Base-by-base conservation (phyloP, 306 rosid species). In the Fragaria iinumae region DNA sequence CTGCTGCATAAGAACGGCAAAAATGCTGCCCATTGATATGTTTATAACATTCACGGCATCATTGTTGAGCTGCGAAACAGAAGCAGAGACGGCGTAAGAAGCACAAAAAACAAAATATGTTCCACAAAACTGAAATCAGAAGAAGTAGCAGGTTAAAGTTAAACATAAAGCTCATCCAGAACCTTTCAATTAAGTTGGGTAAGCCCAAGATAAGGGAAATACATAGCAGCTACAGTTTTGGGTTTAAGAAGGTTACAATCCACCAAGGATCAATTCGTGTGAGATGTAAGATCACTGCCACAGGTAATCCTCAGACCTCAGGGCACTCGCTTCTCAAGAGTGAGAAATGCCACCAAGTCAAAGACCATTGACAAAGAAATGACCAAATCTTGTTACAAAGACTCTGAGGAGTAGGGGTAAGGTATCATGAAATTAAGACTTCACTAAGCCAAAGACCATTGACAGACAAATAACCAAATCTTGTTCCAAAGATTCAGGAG, bases 31-130 rank as follows among this genome's bases (percentile, higher is more conserved):
- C 86, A 89, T 84, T 29, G 93, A 90, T 82, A 96, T 92, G 85
- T 96, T 96, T 88, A 96, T 91, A 75, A 96, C 62, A 67, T 96
- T 96, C 65, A 96, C 99, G 4, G 83, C 90, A 71, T 96, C 97
- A 59, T 96, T 95, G 52, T 90, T 91, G 55, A 95, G 99, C 98
- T 96, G 97, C 89, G 86, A 69, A 86, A 79, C 67, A 75, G 67
- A 70, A 72, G 65, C 11, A 10, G 23, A 72, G 65, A 16, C 2
- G 0, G 55, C 34, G 64, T 57, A 23, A 79, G 74, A 52, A 27
- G 62, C 62, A 48, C 17, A 41, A 2, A 67, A 5, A 18, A 6
- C 23, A n/a, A 38, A 36, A 65, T 18, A 25, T 2, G 14, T 8
- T 7, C 48, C 52, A 56, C 13, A 36, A 21, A 66, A 3, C 6